A percentile compares a stretch with the other conserved stretches of the same genome.
Evolutionary conservation across 768 basidiomycete species (phyloP).

Genomic region (Tulasnella sp.): DNA sequence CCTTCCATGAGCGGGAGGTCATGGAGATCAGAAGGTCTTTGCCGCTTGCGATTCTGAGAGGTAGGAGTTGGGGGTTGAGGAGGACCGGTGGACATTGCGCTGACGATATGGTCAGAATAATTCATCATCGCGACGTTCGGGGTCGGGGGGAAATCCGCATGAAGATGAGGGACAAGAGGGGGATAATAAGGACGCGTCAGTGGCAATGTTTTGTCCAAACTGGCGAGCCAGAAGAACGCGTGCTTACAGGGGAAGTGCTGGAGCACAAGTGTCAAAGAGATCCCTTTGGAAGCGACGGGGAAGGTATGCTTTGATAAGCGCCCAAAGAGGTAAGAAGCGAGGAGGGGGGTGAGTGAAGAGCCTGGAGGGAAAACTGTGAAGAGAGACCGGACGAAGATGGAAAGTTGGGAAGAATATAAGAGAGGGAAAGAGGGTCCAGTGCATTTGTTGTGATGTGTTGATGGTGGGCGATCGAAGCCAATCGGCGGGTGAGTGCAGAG

Average conservation of each 20-base stretch:
- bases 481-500: neutral
- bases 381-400: neutral
- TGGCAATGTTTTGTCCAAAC: too few relatives aligned
- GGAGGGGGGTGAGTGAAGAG: neutral
- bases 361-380: neutral
- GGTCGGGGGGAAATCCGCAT: neutral
- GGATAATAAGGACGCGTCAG: too few relatives aligned
- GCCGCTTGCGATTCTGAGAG: too few relatives aligned
- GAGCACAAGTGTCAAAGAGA: neutral
- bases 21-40: too few relatives aligned
- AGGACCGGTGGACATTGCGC: too few relatives aligned
- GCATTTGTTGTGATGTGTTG: neutral
- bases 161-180: neutral
- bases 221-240: too few relatives aligned
- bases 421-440: neutral
- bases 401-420: neutral
- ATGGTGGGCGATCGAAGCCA: neutral
- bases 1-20: too few relatives aligned
- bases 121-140: too few relatives aligned
- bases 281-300: neutral
- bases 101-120: too few relatives aligned
- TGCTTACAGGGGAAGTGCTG: neutral
- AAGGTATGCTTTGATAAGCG: neutral
- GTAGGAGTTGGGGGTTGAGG: too few relatives aligned
- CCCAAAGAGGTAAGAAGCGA: neutral